Evolutionary conservation across 345 rosid genomes (phyloP).

Genomic region (Euclidium syriacum): DNA sequence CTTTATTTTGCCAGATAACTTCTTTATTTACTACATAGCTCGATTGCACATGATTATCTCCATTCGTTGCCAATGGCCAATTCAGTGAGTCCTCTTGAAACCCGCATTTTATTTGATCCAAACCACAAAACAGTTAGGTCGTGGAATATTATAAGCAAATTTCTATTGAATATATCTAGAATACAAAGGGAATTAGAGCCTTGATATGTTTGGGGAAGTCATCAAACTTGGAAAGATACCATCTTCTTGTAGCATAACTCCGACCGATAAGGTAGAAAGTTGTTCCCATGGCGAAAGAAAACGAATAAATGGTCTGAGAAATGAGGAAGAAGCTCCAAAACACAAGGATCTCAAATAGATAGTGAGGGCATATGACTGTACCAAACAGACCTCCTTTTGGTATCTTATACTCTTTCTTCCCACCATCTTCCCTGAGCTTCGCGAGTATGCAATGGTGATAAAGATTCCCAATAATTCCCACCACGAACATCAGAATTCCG

Average conservation of each 20-base stretch:
- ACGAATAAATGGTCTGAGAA: conserved; percentile 50
- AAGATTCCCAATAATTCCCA: conserved; percentile 65
- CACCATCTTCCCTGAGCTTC: conserved; percentile 38
- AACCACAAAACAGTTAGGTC: background rate
- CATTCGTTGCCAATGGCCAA: no score
- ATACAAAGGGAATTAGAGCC: conserved; percentile 53
- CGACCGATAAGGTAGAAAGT: conserved; percentile 51
- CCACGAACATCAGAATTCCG: conserved; percentile 44
- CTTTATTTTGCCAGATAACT: no score
- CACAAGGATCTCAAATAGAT: conserved; percentile 59
- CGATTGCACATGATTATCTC: no score
- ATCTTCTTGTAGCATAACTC: conserved; percentile 56
- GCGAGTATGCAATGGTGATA: conserved; percentile 74
- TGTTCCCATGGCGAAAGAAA: conserved; percentile 32
- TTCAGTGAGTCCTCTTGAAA: no score
- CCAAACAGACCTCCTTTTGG: conserved; percentile 63
- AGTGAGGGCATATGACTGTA: conserved; percentile 66
- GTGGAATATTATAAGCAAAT: no score
- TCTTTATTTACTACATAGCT: no score
- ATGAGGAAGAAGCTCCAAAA: conserved; percentile 51
- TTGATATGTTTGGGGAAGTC: conserved; percentile 50
- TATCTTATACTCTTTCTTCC: conserved; percentile 51
- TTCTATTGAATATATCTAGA: conserved; percentile 31
- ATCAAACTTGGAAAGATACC: conserved; percentile 69
- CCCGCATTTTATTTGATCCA: no score